A percentile compares a stretch with the other conserved stretches of the same genome.
phyloP scores from a whole-genome alignment of 495 filamentous ascomycete species.

The Hypomontagnella submonticulosa region DNA sequence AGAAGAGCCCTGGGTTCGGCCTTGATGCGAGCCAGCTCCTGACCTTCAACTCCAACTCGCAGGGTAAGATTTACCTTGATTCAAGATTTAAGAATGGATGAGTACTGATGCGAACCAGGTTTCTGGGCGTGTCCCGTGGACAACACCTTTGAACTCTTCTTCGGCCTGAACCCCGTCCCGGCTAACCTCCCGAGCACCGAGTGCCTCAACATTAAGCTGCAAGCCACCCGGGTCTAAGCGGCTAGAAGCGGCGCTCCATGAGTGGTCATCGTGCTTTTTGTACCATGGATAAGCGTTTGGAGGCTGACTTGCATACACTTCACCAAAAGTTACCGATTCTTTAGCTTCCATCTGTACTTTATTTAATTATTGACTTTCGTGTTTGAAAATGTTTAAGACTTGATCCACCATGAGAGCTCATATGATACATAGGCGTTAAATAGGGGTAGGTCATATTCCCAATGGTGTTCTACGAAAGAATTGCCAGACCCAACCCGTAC shows the following conservation, averaged over 20 bases:
- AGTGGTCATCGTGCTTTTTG: too few species aligned
- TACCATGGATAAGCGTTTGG: too few species aligned
- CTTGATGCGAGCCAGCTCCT: conserved; percentile 3
- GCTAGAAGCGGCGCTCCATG: neutral
- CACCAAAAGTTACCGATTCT: too few species aligned
- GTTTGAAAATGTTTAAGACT: too few species aligned
- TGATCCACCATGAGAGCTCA: too few species aligned
- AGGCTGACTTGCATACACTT: too few species aligned
- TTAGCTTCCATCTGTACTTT: too few species aligned
- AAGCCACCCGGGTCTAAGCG: conserved; percentile 2
- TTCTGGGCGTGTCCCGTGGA: conserved; percentile 23
- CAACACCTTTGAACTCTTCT: conserved; percentile 14
- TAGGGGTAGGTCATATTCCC: too few species aligned
- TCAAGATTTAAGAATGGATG: neutral
- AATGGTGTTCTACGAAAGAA: too few species aligned
- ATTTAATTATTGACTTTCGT: too few species aligned
- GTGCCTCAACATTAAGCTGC: conserved; percentile 23
- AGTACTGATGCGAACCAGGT: conserved; percentile 6
- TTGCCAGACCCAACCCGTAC: too few species aligned
- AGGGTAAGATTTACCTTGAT: conserved; percentile 3
- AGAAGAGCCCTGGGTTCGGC: conserved; percentile 12
- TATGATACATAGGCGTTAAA: too few species aligned
- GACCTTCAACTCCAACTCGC: conserved; percentile 11
- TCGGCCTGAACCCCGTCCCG: conserved; percentile 19
- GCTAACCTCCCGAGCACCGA: conserved; percentile 24